A percentile compares a stretch with the other conserved stretches of the same genome.
phyloP scores from a whole-genome alignment of 2,329 filamentous ascomycete species.

The Purpureocillium lavendulum region DNA sequence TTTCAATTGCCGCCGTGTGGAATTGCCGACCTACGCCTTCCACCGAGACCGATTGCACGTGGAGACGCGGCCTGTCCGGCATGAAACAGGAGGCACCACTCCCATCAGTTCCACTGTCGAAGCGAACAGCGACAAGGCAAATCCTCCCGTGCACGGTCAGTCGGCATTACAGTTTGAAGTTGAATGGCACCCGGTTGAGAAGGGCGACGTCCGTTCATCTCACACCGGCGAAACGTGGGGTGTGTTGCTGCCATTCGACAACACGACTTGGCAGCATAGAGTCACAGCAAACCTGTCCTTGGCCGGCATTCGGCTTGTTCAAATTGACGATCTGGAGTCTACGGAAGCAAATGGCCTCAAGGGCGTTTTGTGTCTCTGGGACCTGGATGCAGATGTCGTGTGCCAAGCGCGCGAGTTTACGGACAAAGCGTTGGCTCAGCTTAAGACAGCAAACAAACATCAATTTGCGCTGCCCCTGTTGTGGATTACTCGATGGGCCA shows the following conservation, averaged over 20 bases:
- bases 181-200: too few species aligned
- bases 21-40: constrained; percentile 22
- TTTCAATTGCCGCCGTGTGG: constrained; percentile 15
- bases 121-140: too few species aligned
- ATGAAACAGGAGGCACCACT: too few species aligned
- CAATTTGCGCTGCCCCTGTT: constrained; percentile 2
- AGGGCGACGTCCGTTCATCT: too few species aligned
- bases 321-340: constrained; percentile 2
- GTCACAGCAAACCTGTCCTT: background rate
- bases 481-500: constrained; percentile 5
- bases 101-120: too few species aligned
- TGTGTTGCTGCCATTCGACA: background rate
- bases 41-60: constrained; percentile 9
- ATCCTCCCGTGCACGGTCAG: too few species aligned
- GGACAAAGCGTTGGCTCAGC: background rate
- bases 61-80: too few species aligned
- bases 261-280: background rate
- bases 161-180: too few species aligned
- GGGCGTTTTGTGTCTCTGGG: constrained; percentile 8
- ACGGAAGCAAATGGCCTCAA: constrained; percentile 3
- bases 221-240: constrained; percentile 3
- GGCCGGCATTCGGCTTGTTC: constrained; percentile 1
- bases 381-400: constrained; percentile 1
- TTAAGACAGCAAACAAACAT: background rate
- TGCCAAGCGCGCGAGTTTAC: background rate